Base-by-base conservation (phyloP, 2,329 filamentous ascomycete species). In the Trichoderma harzianum region DNA sequence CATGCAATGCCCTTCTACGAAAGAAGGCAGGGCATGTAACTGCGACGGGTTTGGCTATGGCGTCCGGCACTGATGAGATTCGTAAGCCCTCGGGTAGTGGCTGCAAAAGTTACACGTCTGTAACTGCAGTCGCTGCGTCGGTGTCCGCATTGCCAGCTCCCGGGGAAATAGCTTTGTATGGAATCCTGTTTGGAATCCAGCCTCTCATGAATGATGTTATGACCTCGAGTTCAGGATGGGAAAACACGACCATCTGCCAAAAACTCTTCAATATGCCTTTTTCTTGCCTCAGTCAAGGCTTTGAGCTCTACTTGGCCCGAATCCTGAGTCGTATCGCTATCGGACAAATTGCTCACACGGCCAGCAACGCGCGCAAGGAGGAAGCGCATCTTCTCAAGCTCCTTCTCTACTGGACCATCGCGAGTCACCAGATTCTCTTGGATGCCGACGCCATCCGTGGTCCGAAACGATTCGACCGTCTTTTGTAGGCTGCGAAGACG, bases 381-480 rank as follows among this genome's bases (percentile, higher is more conserved):
- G 74, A 90, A 83, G 39, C 90, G 86, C 86, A 91, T 92, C 73
- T 86, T 87, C 78, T 90, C 87, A 69, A 94, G 82, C 80, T 93
- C 91, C 68, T 83, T 83, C 77, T 91, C 91, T 11, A 94, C 79
- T 62, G 89, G 86, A 1, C 90, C 89, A 77, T 91, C 87, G 36
- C 87, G 86, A 65, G 89, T 90, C 1, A 92, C 85, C 4, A 94
- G 79, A 77, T 93, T 93, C 72, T 88, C 86, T 78, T 94, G 92
- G 7, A 91, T 81, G 8, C 80, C 75, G 74, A 80, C 74, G 75
- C 81, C 75, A 4, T 77, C 76, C 10, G 67, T 73, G 18, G 73
- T 78, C 57, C 72, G 71, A 28, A 77, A 74, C 0, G 88, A 88
- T 39, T 82, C 82, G 3, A 92, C 79, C 4, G 88, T 77, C 12